Conservation (phyloP, 73 alveolate species). For the Blepharisma japonicum region DNA sequence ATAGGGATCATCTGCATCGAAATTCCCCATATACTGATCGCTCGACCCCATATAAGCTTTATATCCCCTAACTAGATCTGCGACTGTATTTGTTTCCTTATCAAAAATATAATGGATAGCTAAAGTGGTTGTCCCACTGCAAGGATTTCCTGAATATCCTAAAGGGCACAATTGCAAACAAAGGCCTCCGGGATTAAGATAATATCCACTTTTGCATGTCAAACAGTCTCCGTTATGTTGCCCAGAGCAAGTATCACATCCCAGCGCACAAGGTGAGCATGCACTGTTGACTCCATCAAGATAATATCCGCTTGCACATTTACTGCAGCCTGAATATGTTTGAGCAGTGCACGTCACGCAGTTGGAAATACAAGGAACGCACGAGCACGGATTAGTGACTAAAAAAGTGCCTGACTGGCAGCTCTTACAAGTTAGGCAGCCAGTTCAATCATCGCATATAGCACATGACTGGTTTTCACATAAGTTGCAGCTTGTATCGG, state of each 20-base stretch:
- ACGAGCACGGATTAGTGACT: too few species aligned
- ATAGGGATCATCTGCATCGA: not conserved
- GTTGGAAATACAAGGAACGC: too few species aligned
- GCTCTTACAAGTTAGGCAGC: not conserved
- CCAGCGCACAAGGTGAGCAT: not conserved
- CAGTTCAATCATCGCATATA: not conserved
- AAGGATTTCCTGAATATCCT: not conserved
- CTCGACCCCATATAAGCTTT: slow-evolving; percentile 17
- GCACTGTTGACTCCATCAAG: not conserved
- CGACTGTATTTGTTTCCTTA: not conserved
- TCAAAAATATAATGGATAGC: not conserved
- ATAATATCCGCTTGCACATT: slow-evolving; percentile 4
- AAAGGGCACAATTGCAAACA: not conserved
- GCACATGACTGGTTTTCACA: not conserved
- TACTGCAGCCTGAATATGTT: not conserved
- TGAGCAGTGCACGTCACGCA: not conserved
- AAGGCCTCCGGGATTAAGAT: not conserved
- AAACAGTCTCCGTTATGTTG: not conserved
- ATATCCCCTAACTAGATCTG: not conserved
- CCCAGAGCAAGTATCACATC: slow-evolving; percentile 13
- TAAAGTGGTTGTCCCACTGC: not conserved
- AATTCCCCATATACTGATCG: not conserved
- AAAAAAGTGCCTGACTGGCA: too few species aligned
- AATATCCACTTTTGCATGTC: slow-evolving; percentile 14
- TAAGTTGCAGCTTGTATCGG: not conserved